These are phyloP conservation scores for Chalciporus sp. DNA, from an alignment of 1,284 basidiomycete genomes.

Conservation along the genomic window DNA sequence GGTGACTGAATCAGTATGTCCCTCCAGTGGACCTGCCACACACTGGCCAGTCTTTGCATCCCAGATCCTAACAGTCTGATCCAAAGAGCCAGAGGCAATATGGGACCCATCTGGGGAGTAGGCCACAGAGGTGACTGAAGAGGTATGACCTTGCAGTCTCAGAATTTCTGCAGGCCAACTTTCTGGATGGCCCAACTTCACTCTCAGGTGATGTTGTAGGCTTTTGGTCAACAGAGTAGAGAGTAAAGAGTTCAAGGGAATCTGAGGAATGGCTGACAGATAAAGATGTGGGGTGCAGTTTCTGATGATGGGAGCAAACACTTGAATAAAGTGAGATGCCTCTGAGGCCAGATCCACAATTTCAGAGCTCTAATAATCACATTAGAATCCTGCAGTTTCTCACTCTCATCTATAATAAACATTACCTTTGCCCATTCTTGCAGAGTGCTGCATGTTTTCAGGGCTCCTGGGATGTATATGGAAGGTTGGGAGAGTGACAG, in stretches of 20 bases:
- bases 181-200: too few species aligned
- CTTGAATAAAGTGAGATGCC: slow-evolving; percentile 5
- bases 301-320: neutral
- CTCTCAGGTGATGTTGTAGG: too few species aligned
- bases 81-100: slow-evolving; percentile 1
- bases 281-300: neutral
- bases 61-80: slow-evolving; percentile 16
- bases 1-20: accelerated
- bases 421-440: slow-evolving; percentile 22
- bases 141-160: slow-evolving; percentile 4
- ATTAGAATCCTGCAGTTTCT: too few species aligned
- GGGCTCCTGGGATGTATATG: slow-evolving; percentile 11
- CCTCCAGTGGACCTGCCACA: slow-evolving; percentile 1
- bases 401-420: too few species aligned
- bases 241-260: neutral
- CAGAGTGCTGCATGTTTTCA: slow-evolving; percentile 10
- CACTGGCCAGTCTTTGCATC: slow-evolving; percentile 10
- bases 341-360: slow-evolving; percentile 23
- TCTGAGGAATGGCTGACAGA: neutral
- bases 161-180: too few species aligned
- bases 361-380: too few species aligned
- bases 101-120: slow-evolving; percentile 23
- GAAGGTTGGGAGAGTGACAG: neutral
- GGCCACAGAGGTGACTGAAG: neutral
- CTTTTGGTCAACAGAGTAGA: neutral